These are phyloP conservation scores for Claviceps spartinae DNA, from an alignment of 2,329 filamentous ascomycete species.

Conservation along the genomic window DNA sequence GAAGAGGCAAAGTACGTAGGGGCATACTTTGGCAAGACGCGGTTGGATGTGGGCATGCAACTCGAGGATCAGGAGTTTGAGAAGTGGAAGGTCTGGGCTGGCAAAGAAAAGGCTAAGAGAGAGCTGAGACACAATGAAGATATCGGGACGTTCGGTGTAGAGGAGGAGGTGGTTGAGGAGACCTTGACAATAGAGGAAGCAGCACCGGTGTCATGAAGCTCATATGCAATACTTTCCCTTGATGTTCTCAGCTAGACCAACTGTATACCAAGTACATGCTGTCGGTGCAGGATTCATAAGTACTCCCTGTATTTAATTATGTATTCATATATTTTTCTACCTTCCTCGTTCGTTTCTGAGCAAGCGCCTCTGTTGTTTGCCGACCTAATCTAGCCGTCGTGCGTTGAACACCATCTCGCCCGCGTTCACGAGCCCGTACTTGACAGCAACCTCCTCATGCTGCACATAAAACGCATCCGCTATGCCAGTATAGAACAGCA, in stretches of 20 bases:
- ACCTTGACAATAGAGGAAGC: slow-evolving; percentile 5
- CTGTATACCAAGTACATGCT: slow-evolving; percentile 12
- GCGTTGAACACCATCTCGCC: slow-evolving; percentile 28
- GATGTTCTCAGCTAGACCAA: background rate
- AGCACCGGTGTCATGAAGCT: slow-evolving; percentile 7
- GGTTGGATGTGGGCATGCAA: slow-evolving; percentile 63
- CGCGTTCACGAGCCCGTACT: slow-evolving; percentile 24
- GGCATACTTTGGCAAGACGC: slow-evolving; percentile 72
- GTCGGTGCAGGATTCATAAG: background rate
- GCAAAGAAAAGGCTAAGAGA: slow-evolving; percentile 28
- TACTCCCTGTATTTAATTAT: background rate
- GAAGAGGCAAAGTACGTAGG: slow-evolving; percentile 82
- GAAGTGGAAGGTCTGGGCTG: slow-evolving; percentile 73
- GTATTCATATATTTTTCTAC: background rate
- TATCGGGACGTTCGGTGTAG: slow-evolving; percentile 29
- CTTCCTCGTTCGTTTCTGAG: background rate
- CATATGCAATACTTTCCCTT: background rate
- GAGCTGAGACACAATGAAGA: slow-evolving; percentile 27
- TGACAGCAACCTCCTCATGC: slow-evolving; percentile 50
- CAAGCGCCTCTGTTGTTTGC: slow-evolving; percentile 2
- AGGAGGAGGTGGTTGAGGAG: slow-evolving; percentile 17
- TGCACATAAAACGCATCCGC: slow-evolving; percentile 76
- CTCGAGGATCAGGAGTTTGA: slow-evolving; percentile 73
- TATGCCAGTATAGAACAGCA: slow-evolving; percentile 50
- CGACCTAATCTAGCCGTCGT: slow-evolving; percentile 11